A percentile compares a stretch with the other conserved stretches of the same genome.
Evolutionary conservation across 768 basidiomycete species (phyloP).

Genomic region (Russula lepida): DNA sequence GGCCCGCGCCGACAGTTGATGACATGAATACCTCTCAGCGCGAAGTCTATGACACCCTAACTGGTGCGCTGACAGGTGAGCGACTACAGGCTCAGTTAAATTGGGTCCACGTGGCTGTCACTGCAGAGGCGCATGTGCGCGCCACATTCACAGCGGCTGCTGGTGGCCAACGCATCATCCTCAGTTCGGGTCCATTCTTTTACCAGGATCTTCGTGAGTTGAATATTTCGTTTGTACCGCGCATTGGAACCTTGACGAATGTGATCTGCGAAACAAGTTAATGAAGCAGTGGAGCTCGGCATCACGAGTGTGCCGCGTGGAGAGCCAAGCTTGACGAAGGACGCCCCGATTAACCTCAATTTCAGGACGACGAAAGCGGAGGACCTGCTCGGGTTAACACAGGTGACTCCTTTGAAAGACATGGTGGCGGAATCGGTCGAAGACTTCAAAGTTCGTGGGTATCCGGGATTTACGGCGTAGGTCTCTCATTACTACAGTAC

Average conservation of each 20-base stretch:
- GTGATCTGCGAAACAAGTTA: neutral
- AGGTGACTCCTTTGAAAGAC: neutral
- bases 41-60: constrained; percentile 7
- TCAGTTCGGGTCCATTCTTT: constrained; percentile 2
- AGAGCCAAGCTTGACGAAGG: constrained; percentile 5
- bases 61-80: neutral
- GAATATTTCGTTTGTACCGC: neutral
- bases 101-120: constrained; percentile 3
- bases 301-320: constrained; percentile 4
- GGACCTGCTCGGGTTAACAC: constrained; percentile 3
- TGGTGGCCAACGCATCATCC: constrained; percentile 12
- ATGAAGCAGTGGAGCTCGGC: constrained; percentile 6
- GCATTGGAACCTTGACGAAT: neutral
- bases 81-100: neutral
- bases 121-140: constrained; percentile 11
- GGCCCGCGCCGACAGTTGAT: constrained; percentile 3
- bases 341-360: neutral
- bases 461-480: constrained; percentile 5
- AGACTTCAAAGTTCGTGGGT: constrained; percentile 11
- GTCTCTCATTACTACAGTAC: neutral
- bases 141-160: neutral
- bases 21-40: constrained; percentile 16
- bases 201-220: constrained; percentile 9
- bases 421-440: neutral
- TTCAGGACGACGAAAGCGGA: constrained; percentile 1